phyloP scores from a whole-genome alignment of 768 basidiomycete genomes.

The Calvatia gigantea region DNA sequence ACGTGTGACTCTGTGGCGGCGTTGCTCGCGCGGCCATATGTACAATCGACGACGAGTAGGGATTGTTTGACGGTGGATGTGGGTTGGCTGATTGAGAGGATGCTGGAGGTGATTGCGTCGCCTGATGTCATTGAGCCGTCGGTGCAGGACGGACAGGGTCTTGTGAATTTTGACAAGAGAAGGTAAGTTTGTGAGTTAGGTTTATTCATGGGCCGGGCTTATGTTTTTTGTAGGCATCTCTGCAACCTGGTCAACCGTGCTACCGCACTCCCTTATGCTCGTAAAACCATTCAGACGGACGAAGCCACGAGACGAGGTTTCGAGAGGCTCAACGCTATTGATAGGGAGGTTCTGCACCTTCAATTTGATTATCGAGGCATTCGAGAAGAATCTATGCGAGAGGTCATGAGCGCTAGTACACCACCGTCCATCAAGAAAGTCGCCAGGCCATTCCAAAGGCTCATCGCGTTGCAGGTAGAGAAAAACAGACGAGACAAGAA shows the following conservation, averaged over 20 bases:
- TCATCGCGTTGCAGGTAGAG: conserved; percentile 67
- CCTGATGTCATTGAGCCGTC: conserved; percentile 64
- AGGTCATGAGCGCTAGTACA: conserved; percentile 43
- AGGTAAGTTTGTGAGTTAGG: conserved; percentile 39
- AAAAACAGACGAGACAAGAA: conserved; percentile 78
- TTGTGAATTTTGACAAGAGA: conserved; percentile 82
- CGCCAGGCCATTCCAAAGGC: conserved; percentile 62
- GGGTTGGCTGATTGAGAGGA: conserved; percentile 79
- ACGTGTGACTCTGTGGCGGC: conserved; percentile 58
- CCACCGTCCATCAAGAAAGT: conserved; percentile 49
- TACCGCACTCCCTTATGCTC: conserved; percentile 38
- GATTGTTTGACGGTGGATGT: conserved; percentile 68
- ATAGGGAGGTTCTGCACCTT: conserved; percentile 57
- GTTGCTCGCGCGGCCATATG: conserved; percentile 49
- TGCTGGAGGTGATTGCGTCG: conserved; percentile 73
- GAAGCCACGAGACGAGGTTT: conserved; percentile 65
- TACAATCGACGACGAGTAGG: conserved; percentile 39
- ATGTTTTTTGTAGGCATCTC: conserved; percentile 48
- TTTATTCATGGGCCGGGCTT: neutral
- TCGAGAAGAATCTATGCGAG: conserved; percentile 71
- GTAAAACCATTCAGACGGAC: conserved; percentile 43
- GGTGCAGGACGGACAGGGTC: conserved; percentile 47
- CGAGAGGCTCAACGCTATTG: conserved; percentile 73
- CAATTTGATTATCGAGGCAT: conserved; percentile 72
- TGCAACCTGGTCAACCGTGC: conserved; percentile 60